Conservation (phyloP, 2,329 filamentous ascomycete genomes). For the Neonectria sp. region DNA sequence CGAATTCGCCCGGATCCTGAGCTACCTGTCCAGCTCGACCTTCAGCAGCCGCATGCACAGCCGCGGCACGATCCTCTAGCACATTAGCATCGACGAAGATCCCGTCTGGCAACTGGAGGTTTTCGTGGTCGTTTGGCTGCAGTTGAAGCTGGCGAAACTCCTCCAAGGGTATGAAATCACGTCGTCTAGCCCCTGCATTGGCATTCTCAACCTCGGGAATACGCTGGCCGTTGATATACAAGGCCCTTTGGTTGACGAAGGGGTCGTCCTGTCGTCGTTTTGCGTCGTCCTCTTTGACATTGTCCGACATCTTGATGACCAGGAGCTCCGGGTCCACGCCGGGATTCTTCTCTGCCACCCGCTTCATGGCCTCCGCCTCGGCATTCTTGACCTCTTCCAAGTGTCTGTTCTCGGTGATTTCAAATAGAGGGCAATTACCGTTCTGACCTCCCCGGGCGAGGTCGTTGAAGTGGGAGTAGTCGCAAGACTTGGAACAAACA, state of each 20-base stretch:
- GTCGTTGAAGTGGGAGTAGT: constrained; percentile 81
- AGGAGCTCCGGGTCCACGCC: constrained; percentile 71
- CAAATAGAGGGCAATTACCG: constrained; percentile 78
- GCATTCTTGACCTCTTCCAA: constrained; percentile 74
- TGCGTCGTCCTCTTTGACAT: constrained; percentile 62
- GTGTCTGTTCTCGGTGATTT: constrained; percentile 73
- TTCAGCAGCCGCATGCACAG: not conserved
- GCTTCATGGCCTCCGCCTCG: constrained; percentile 69
- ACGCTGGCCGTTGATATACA: constrained; percentile 12
- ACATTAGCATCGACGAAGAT: not conserved
- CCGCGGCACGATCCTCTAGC: not conserved
- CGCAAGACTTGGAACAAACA: constrained; percentile 77
- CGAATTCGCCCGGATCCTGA: not conserved
- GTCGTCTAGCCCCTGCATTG: not conserved
- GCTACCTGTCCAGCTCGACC: not conserved
- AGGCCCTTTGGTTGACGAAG: constrained; percentile 4
- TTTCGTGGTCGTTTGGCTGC: not conserved
- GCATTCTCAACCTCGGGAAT: not conserved
- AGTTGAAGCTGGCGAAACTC: not conserved
- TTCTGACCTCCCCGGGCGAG: constrained; percentile 59
- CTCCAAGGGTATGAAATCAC: not conserved
- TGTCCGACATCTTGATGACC: constrained; percentile 71
- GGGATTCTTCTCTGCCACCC: constrained; percentile 72
- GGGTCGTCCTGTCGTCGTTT: constrained; percentile 36
- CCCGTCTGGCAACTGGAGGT: not conserved